Base-by-base conservation (phyloP, 371 early-diverging fungal genomes). In the Neoconidiobolus thromboides region DNA sequence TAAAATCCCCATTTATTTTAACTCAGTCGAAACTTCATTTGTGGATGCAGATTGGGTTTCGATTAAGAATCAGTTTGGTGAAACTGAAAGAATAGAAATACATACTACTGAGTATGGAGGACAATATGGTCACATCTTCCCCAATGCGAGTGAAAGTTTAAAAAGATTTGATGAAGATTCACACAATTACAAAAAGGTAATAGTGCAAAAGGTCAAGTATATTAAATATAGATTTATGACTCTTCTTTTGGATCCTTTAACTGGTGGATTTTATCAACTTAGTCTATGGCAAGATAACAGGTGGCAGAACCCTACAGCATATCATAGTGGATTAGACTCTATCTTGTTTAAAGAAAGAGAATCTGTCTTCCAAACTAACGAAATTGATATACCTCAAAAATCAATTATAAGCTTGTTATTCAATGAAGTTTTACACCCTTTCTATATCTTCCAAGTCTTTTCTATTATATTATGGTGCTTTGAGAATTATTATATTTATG, bases 401-500 rank as follows among this genome's bases (percentile, higher is more conserved):
- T 77, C 91, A 0, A 76, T 76, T 3, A 60, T 68, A 12, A 76
- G 82, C 42, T 71, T 97, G 26, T 69, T 94, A 4, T 67, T 90
- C 12, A 90, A 91, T 67, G 97, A 97, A 69, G 83, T 89, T 10
- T 70, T 89, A 39, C 82, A 95, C 69, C 98, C 98, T 0, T 94
- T 97, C 68, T 94, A 91, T 68, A 77, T 95, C 44, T 96, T 97
- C 65, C 96, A 96, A 70, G 80, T 88, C 15, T 85, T 85, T 47
- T 86, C 86, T 61, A 88, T 96, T 49, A 63, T 87, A 12, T 76
- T 96, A 1, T 97, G 98, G 98, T 77, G 78, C 60, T 65, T 85
- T 2, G 98, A 97, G 63, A 80, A 91, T 60, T 97, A 97, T 68
- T 91, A 91, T 62, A 90, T 90, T 65, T 97, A 96, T 69, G 96